Percentiles rank a stretch among this genome's conserved stretches.
Evolutionary conservation across 441 rosid species (phyloP).

Genomic region (Mallotus repandus): DNA sequence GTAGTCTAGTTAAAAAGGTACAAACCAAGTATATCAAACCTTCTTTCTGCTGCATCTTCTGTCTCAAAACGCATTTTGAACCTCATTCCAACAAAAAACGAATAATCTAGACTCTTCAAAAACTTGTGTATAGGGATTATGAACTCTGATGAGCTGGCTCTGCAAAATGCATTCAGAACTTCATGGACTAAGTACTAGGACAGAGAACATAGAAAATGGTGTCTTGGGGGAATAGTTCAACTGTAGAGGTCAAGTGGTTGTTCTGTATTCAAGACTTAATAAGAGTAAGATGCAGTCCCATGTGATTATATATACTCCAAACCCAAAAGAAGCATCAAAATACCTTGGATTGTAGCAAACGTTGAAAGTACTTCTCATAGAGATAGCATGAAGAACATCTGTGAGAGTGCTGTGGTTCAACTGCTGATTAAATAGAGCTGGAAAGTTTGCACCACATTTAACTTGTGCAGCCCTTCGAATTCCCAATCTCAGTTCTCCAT

Average conservation of each 20-base stretch:
- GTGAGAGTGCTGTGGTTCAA: constrained; percentile 50
- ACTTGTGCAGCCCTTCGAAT: constrained; percentile 85
- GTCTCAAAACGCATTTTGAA: constrained; percentile 77
- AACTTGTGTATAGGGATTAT: constrained; percentile 64
- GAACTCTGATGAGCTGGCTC: constrained; percentile 76
- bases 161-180: constrained; percentile 24
- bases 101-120: constrained; percentile 67
- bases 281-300: background rate
- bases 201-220: background rate
- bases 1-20: background rate
- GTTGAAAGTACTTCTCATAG: constrained; percentile 55
- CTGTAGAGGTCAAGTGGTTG: background rate
- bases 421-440: constrained; percentile 45
- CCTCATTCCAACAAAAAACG: constrained; percentile 78
- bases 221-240: background rate
- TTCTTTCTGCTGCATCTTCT: constrained; percentile 88
- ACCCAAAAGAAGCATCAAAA: constrained; percentile 3
- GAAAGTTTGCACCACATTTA: constrained; percentile 49
- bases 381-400: constrained; percentile 67
- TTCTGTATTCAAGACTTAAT: background rate
- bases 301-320: background rate
- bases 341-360: constrained; percentile 93
- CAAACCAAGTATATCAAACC: constrained; percentile 41
- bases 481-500: constrained; percentile 86
- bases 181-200: background rate